Evolutionary conservation across 2,329 filamentous ascomycete genomes (phyloP).

Genomic region (Colletotrichum phormii): DNA sequence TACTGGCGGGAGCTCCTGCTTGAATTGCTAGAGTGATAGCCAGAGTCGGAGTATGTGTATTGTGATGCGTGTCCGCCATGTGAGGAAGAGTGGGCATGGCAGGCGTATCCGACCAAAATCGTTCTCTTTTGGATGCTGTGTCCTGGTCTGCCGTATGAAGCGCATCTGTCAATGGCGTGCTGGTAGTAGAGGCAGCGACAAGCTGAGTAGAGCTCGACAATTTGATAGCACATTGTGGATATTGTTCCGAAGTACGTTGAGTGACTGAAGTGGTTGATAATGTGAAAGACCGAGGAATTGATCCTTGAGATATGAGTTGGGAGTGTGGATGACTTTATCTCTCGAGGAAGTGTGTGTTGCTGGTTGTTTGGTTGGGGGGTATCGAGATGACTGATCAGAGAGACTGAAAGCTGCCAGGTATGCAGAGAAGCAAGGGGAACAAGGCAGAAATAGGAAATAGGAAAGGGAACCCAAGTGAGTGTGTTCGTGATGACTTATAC

Average conservation of each 20-base stretch:
- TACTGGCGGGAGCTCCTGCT: constrained; percentile 55
- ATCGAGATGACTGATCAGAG: constrained; percentile 19
- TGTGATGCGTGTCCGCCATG: constrained; percentile 51
- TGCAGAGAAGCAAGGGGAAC: constrained; percentile 33
- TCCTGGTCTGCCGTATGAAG: constrained; percentile 77
- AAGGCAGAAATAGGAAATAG: constrained; percentile 42
- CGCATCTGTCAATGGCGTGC: constrained; percentile 87
- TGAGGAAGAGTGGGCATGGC: constrained; percentile 63
- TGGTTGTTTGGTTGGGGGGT: constrained; percentile 29
- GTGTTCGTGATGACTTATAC: constrained; percentile 38
- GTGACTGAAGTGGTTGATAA: neutral
- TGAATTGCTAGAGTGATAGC: constrained; percentile 64
- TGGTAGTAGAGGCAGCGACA: constrained; percentile 91
- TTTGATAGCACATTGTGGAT: constrained; percentile 82
- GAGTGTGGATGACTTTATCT: constrained; percentile 27
- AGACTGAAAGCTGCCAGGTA: constrained; percentile 27
- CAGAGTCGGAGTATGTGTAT: constrained; percentile 64
- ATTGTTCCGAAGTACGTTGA: neutral
- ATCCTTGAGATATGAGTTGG: constrained; percentile 4
- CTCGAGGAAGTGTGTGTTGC: constrained; percentile 21
- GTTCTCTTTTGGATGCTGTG: constrained; percentile 80
- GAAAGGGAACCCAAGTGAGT: constrained; percentile 39
- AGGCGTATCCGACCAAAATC: constrained; percentile 86
- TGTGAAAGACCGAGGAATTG: neutral
- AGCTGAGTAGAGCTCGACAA: constrained; percentile 86